A percentile compares a stretch with the other conserved stretches of the same genome.
Conservation (phyloP, 441 rosid species). For the Eruca vesicaria region DNA sequence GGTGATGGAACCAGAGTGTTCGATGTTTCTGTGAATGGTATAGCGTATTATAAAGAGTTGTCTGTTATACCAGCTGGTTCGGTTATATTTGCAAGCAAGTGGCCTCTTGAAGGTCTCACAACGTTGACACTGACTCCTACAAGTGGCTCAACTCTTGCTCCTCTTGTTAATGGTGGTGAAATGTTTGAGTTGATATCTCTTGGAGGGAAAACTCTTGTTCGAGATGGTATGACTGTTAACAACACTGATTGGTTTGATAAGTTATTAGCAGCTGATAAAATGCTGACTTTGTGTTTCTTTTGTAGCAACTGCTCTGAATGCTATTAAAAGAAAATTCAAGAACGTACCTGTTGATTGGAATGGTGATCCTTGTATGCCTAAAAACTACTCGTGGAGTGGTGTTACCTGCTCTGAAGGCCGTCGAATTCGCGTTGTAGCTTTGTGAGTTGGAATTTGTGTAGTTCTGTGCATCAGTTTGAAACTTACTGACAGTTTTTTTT, state of each 20-base stretch:
- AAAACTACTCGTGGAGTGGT: constrained; percentile 75
- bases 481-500: constrained; percentile 19
- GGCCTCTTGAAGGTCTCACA: constrained; percentile 75
- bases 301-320: constrained; percentile 62
- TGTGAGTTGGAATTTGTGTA: constrained; percentile 55
- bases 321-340: constrained; percentile 43
- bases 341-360: constrained; percentile 77
- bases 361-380: constrained; percentile 91
- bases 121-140: constrained; percentile 53
- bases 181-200: constrained; percentile 51
- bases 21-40: constrained; percentile 56
- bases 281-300: constrained; percentile 15
- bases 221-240: constrained; percentile 70
- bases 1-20: constrained; percentile 44
- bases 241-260: no score
- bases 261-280: neutral
- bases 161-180: constrained; percentile 82
- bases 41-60: constrained; percentile 56
- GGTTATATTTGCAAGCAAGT: constrained; percentile 53
- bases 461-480: constrained; percentile 2
- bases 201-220: constrained; percentile 70
- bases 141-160: constrained; percentile 51
- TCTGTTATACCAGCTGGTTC: constrained; percentile 57
- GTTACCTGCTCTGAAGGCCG: constrained; percentile 63
- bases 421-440: constrained; percentile 59